Evolutionary conservation across 2,329 filamentous ascomycete genomes (phyloP), one percentile per base, ranked within the genome.

Genomic region (Talaromyces piceae): DNA sequence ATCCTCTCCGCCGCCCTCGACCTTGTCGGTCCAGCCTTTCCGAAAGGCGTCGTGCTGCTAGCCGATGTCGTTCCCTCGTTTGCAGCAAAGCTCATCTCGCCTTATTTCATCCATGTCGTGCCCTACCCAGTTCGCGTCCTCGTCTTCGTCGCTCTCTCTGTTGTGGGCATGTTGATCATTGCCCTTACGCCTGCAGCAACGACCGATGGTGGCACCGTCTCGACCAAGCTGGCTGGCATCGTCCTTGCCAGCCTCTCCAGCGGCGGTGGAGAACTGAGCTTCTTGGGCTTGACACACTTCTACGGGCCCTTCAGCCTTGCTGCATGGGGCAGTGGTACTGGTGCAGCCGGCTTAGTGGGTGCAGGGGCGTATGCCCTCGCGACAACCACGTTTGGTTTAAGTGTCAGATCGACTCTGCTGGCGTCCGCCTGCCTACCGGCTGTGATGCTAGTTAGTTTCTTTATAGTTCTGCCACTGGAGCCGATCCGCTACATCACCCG

Each of bases 1-100:
- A 93, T 97, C 65, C 86, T 98, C 62, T 94, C 90, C 26, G 88
- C 93, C 30, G 93, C 93, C 3, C 87, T 96, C 62, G 93, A 98
- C 64, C 87, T 98, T 55, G 93, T 97, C 60, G 91, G 91, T 30
- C 85, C 88, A 27, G 68, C 76, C 57, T 78, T 96, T 1, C 93
- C 93, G 46, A 97, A 97, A 69, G 89, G 88, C 60, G 80, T 94
- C 51, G 91, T 98, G 50, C 84, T 97, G 50, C 87, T 97, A 56
- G 90, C 90, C 66, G 90, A 96, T 67, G 89, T 97, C 50, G 76
- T 95, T 20, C 93, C 93, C 1, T 90, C 88, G 9, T 95, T 98
- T 70, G 68, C 87, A 50, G 88, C 86, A 47, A 97, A 97, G 68
- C 79, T 97, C 45, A 74, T 89, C 62, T 89, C 88, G 0, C 93